Evolutionary conservation across 2,329 filamentous ascomycete genomes (phyloP).

Genomic region (Colletotrichum somersetense): DNA sequence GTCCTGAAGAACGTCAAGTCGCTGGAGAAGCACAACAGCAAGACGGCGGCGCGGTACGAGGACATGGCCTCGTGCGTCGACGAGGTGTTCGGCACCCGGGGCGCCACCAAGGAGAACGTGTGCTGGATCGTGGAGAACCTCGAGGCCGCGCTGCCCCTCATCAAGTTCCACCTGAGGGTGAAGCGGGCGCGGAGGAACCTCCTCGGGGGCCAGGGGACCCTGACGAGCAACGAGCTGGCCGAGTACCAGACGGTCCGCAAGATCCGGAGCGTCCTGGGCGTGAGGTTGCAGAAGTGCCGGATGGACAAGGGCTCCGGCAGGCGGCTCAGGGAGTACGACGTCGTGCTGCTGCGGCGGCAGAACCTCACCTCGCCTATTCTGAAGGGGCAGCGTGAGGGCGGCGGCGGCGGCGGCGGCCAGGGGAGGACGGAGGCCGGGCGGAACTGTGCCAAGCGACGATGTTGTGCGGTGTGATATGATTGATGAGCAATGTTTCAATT

Average conservation of each 20-base stretch:
- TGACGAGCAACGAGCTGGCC: conserved; percentile 11
- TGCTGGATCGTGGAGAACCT: conserved; percentile 15
- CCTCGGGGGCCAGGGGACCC: background rate
- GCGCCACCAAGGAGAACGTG: conserved; percentile 18
- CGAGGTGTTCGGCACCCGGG: conserved; percentile 9
- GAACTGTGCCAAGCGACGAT: background rate
- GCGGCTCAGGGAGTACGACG: conserved; percentile 4
- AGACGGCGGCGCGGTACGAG: conserved; percentile 17
- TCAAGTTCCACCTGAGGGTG: conserved; percentile 11
- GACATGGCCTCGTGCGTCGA: conserved; percentile 22
- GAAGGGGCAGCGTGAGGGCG: background rate
- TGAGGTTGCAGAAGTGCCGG: conserved; percentile 9
- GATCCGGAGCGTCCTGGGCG: conserved; percentile 9
- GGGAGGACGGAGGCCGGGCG: background rate
- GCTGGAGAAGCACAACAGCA: background rate
- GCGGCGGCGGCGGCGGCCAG: too few species aligned
- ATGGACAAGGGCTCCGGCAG: background rate
- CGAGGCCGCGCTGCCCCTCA: conserved; percentile 5
- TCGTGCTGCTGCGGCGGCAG: conserved; percentile 12
- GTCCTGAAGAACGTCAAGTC: conserved; percentile 6
- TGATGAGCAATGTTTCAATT: background rate
- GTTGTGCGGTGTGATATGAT: background rate
- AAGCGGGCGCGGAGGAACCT: conserved; percentile 21
- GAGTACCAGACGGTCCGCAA: conserved; percentile 17
- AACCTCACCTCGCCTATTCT: background rate